Evolutionary conservation across 2,329 filamentous ascomycete species (phyloP), one percentile per base, ranked within the genome.

Genomic region (Penicillium brasilianum): DNA sequence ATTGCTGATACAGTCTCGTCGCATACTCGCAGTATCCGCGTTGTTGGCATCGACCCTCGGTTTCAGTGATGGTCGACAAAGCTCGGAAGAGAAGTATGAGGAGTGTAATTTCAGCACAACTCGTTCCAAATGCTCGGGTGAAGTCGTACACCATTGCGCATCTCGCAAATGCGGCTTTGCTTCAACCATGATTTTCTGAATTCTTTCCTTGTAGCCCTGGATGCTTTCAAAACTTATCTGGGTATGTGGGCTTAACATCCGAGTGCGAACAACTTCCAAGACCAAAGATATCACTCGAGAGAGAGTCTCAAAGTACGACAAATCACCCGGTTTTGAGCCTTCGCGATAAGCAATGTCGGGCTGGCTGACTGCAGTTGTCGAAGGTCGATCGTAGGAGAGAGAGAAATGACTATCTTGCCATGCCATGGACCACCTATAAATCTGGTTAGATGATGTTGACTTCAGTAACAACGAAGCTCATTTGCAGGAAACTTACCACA

Each of bases 341-440:
- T 79, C 76, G 65, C 78, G 74, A 70, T 85, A 80, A 28, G 82
- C 77, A 9, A 84, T 84, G 49, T 82, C 79, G 1, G 81, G 79
- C 61, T 82, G 81, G 55, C 80, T 77, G n/a, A 85, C 82, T 6
- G 84, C 84, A 28, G 79, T 82, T 14, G 83, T 84, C 2, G 84
- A 85, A 1, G 81, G 82, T 39, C 86, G 77, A 67, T 88, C 86
- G 67, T 88, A 88, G 2, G 85, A 88, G 34, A 88, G 82, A 9
- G 85, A 88, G 25, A 88, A 81, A 50, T 88, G 78, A 58, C 84
- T 87, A 66, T 88, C 86, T 69, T 88, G 86, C 86, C 86, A 88
- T 34, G 87, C 80, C 65, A 88, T 81, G 2, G 85, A 85, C 86
- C 86, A 88, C 81, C 81, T 83, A 28, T 20, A 22, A 20, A 18